Conservation (phyloP, 2,329 filamentous ascomycete genomes). For the Neurospora sp. region DNA sequence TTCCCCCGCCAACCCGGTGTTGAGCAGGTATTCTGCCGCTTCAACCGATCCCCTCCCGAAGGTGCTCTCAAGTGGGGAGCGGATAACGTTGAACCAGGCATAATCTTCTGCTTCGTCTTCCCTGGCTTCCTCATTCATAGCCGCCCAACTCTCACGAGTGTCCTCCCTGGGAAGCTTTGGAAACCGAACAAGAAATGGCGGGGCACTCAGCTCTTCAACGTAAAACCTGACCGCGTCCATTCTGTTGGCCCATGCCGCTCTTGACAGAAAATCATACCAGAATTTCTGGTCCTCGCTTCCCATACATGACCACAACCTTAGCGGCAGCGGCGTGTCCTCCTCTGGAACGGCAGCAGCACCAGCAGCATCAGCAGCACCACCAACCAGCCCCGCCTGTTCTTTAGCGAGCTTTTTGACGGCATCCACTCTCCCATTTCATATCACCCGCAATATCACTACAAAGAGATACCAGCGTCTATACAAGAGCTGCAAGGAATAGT, state of each 20-base stretch:
- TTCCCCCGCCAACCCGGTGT: neutral
- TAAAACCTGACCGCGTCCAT: neutral
- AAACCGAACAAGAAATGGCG: neutral
- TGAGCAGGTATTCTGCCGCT: neutral
- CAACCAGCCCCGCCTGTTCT: neutral
- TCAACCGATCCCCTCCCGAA: neutral
- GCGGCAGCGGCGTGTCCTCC: neutral
- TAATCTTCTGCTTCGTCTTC: neutral
- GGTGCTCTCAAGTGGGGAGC: neutral
- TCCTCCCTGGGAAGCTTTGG: neutral
- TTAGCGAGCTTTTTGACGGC: neutral
- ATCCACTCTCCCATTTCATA: neutral
- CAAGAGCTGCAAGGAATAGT: neutral
- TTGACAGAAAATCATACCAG: neutral
- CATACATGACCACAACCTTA: neutral
- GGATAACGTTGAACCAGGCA: neutral
- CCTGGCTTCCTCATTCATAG: neutral
- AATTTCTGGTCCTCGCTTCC: neutral
- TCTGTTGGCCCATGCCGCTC: neutral
- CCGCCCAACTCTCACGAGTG: neutral
- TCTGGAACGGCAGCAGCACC: neutral
- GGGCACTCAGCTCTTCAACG: neutral
- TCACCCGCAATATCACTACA: neutral
- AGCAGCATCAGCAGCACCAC: neutral
- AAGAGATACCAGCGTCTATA: neutral